Percentiles rank a stretch among this genome's conserved stretches.
Evolutionary conservation across 2,329 filamentous ascomycete species (phyloP).

Genomic region (Cladobotryum mycophilum): DNA sequence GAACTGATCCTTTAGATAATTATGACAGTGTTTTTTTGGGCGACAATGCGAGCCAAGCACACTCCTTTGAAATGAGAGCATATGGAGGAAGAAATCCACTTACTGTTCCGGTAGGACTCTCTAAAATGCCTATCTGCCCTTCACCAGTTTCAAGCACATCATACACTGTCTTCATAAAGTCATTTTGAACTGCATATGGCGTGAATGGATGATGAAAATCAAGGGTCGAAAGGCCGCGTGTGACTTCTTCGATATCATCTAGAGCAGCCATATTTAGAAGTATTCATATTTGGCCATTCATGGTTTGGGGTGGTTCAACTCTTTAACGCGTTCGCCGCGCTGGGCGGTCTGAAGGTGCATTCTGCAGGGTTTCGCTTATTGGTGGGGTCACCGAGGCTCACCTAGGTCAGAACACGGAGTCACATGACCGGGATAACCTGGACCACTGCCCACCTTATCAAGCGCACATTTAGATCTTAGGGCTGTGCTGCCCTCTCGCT

Average conservation of each 20-base stretch:
- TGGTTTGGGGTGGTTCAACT: neutral
- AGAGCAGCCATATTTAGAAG: slow-evolving; percentile 11
- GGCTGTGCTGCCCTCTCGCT: slow-evolving; percentile 37
- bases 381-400: slow-evolving; percentile 16
- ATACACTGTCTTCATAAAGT: slow-evolving; percentile 84
- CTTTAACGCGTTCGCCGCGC: neutral
- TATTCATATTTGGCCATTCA: neutral
- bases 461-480: slow-evolving; percentile 24
- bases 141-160: slow-evolving; percentile 62
- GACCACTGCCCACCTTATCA: slow-evolving; percentile 1
- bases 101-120: slow-evolving; percentile 82
- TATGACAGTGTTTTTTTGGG: neutral
- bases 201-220: slow-evolving; percentile 83
- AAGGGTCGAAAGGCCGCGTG: slow-evolving; percentile 25
- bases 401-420: slow-evolving; percentile 19
- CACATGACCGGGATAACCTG: slow-evolving; percentile 24
- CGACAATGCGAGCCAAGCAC: no score
- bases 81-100: slow-evolving; percentile 15
- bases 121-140: slow-evolving; percentile 79
- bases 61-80: no score
- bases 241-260: slow-evolving; percentile 14
- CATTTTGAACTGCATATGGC: slow-evolving; percentile 79
- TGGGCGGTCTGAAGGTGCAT: neutral
- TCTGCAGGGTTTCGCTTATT: slow-evolving; percentile 10
- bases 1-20: no score